A percentile compares a stretch with the other conserved stretches of the same genome.
Evolutionary conservation across 2,329 filamentous ascomycete genomes (phyloP).

Genomic region (Nakataea oryzae): DNA sequence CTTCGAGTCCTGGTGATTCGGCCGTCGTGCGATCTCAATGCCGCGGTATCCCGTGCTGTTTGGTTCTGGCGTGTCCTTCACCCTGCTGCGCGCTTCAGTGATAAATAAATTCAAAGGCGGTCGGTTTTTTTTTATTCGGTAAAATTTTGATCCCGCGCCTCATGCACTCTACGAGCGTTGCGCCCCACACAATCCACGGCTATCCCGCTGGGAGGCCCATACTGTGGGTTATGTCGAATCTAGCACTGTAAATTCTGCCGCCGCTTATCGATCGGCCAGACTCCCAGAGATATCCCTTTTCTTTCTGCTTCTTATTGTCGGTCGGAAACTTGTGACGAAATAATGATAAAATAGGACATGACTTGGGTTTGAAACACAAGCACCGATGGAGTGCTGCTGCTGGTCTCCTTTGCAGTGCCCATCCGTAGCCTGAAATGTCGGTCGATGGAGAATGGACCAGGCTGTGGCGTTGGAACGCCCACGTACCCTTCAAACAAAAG

Average conservation of each 20-base stretch:
- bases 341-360: neutral
- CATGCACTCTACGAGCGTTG: neutral
- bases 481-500: neutral
- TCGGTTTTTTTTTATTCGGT: conserved; percentile 2
- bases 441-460: no score
- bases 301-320: neutral
- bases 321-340: neutral
- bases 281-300: neutral
- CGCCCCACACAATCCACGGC: neutral
- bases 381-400: no score
- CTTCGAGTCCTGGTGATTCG: neutral
- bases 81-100: neutral
- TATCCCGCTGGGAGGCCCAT: neutral
- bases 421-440: no score
- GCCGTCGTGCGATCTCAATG: neutral
- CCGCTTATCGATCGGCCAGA: neutral
- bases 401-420: neutral
- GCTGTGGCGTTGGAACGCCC: no score
- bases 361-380: neutral
- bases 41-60: neutral
- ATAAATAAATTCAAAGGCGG: neutral
- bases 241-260: neutral
- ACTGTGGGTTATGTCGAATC: neutral
- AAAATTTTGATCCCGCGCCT: conserved; percentile 1
- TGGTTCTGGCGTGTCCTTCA: neutral